These are phyloP conservation scores for Fusarium sublunatum DNA, from an alignment of 2,329 filamentous ascomycete species.

Conservation along the genomic window DNA sequence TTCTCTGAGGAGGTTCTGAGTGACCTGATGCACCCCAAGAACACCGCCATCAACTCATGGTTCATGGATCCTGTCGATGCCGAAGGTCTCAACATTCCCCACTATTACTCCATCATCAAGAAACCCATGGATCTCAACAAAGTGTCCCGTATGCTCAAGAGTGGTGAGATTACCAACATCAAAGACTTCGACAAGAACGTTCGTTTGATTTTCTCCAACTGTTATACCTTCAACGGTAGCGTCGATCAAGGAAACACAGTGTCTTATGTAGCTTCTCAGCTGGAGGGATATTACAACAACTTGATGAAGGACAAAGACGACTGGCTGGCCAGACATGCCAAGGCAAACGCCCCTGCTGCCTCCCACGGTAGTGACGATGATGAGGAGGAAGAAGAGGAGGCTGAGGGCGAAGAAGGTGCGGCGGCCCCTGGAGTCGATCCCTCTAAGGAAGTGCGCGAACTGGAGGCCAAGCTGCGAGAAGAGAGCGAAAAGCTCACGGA, in stretches of 20 bases:
- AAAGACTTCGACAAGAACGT: conserved; percentile 90
- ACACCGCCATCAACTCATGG: conserved; percentile 74
- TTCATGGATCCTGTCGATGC: conserved; percentile 91
- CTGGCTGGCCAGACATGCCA: conserved; percentile 82
- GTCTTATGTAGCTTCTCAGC: conserved; percentile 74
- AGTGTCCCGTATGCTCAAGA: conserved; percentile 80
- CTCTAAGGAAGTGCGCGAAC: conserved; percentile 61
- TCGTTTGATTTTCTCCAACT: conserved; percentile 86
- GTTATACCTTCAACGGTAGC: conserved; percentile 85
- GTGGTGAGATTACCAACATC: conserved; percentile 80
- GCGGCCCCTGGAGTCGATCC: conserved; percentile 56
- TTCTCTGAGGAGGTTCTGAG: conserved; percentile 87
- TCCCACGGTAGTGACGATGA: conserved; percentile 76
- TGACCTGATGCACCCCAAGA: conserved; percentile 80
- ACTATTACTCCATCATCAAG: conserved; percentile 94
- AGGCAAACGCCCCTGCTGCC: conserved; percentile 64
- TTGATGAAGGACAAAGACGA: conserved; percentile 83
- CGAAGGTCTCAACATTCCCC: conserved; percentile 91
- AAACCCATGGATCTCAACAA: conserved; percentile 95
- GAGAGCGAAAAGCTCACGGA: conserved; percentile 69
- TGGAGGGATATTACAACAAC: conserved; percentile 79
- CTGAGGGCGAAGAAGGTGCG: conserved; percentile 61
- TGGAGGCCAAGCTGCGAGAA: conserved; percentile 64
- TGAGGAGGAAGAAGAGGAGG: conserved; percentile 73
- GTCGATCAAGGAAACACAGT: conserved; percentile 72